Evolutionary conservation across 2,329 filamentous ascomycete species (phyloP).

Genomic region (Diplodia corticola): DNA sequence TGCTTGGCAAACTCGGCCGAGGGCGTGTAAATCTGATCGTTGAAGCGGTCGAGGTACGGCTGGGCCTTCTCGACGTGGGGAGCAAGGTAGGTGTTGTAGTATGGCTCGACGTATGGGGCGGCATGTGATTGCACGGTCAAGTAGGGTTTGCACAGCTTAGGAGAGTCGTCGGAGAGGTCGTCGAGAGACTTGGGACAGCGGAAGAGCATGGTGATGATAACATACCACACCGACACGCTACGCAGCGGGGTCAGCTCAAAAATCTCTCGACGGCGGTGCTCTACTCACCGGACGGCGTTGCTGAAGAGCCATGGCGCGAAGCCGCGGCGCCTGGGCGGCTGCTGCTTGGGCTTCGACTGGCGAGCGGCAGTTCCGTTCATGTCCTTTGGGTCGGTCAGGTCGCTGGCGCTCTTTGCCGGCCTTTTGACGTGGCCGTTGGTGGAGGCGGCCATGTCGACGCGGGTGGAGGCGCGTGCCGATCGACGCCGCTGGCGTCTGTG

Average conservation of each 20-base stretch:
- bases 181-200: slow-evolving; percentile 73
- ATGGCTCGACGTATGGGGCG: slow-evolving; percentile 75
- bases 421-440: slow-evolving; percentile 42
- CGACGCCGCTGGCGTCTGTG: slow-evolving; percentile 4
- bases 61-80: slow-evolving; percentile 75
- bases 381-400: slow-evolving; percentile 29
- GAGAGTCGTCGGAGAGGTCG: slow-evolving; percentile 67
- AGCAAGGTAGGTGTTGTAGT: slow-evolving; percentile 80
- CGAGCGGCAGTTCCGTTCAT: slow-evolving; percentile 28
- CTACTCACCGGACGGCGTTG: slow-evolving; percentile 35
- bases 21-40: slow-evolving; percentile 67
- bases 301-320: slow-evolving; percentile 35
- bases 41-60: slow-evolving; percentile 66
- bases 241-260: slow-evolving; percentile 4
- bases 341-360: slow-evolving; percentile 24
- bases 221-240: slow-evolving; percentile 83
- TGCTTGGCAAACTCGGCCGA: slow-evolving; percentile 62
- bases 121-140: slow-evolving; percentile 65
- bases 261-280: neutral
- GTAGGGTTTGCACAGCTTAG: slow-evolving; percentile 81
- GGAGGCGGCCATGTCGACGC: slow-evolving; percentile 38
- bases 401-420: slow-evolving; percentile 32
- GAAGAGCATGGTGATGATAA: slow-evolving; percentile 76
- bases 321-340: slow-evolving; percentile 28
- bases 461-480: slow-evolving; percentile 22